Evolutionary conservation across 2,329 filamentous ascomycete genomes (phyloP).

Genomic region (Bipolaris cookei): DNA sequence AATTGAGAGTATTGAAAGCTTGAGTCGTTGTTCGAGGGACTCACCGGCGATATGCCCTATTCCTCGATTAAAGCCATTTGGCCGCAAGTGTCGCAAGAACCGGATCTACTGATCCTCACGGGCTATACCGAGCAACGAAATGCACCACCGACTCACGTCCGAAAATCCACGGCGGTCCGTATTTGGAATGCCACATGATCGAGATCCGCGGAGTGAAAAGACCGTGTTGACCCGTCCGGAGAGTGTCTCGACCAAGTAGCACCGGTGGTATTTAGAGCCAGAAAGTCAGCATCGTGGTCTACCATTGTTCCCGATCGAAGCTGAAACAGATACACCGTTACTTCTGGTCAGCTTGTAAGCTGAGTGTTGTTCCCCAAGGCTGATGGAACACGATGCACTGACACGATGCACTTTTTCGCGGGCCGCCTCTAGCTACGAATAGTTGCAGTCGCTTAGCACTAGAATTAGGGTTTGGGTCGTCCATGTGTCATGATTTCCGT

Average conservation of each 20-base stretch:
- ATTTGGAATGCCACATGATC: constrained; percentile 24
- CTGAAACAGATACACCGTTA: constrained; percentile 11
- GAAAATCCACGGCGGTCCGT: constrained; percentile 9
- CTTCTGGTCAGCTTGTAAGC: constrained; percentile 11
- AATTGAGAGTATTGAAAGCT: not conserved
- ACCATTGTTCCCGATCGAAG: constrained; percentile 1
- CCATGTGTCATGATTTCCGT: constrained; percentile 31
- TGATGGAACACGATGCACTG: constrained; percentile 8
- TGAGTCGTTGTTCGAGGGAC: not conserved
- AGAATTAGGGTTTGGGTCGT: constrained; percentile 20
- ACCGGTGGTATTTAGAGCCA: constrained; percentile 13
- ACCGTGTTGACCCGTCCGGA: constrained; percentile 22
- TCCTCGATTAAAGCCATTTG: not conserved
- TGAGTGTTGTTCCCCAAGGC: constrained; percentile 6
- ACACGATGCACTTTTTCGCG: constrained; percentile 10
- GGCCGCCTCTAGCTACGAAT: constrained; percentile 9
- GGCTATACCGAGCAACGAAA: constrained; percentile 2
- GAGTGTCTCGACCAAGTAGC: constrained; percentile 11
- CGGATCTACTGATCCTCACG: constrained; percentile 7
- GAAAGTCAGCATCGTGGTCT: constrained; percentile 10
- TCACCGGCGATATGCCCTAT: not conserved
- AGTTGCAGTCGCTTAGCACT: constrained; percentile 13
- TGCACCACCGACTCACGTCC: constrained; percentile 2
- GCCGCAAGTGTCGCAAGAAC: constrained; percentile 8
- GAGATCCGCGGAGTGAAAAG: constrained; percentile 9